Base-by-base conservation (phyloP, 1,284 basidiomycete genomes). In the Microbotryomycetes sp. region DNA sequence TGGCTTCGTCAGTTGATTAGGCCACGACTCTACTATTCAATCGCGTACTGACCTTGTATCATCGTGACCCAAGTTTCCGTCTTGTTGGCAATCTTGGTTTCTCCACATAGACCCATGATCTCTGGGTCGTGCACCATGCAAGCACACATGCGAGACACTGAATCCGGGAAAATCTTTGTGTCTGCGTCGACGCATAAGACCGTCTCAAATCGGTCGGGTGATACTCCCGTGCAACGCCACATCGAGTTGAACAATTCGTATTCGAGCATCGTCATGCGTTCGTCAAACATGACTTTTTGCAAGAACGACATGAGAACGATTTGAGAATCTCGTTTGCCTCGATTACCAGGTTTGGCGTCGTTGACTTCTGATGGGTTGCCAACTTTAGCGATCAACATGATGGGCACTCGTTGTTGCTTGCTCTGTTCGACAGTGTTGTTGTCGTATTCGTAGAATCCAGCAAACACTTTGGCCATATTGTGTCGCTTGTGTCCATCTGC, bases 391-490 rank as follows among this genome's bases (percentile, higher is more conserved):
- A 98, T 90, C 49, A 99, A 81, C 31, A 98, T 85, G 72, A 98
- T 87, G 19, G 96, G 94, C 1, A 97, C 89, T 46, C 91, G 87
- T 77, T 98, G 96, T 77, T 98, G 94, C 80, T 98, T 99, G 63
- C 86, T 87, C 31, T 81, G 81, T 78, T 98, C 96, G 47, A 91
- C 84, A 0, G 93, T 97, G 60, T 87, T 83, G 73, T 92, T 84
- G 76, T 97, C 92, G 77, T 98, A 98, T 66, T 86, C 84, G 78
- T 99, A 99, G 80, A 92, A 98, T 4, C 96, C 96, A 32, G 94
- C 92, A 72, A 88, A 97, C 49, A 98, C 92, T 79, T 94, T 94
- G 63, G 94, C 94, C 92, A 96, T 96, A 77, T 98, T 99, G 81
- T 97, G 94, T 25, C 91, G 84, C 80, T 97, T 98, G 81, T 97